Percentiles rank a stretch among this genome's conserved stretches.
Conservation (phyloP, 768 basidiomycete species). For the Termitomyces sp. region DNA sequence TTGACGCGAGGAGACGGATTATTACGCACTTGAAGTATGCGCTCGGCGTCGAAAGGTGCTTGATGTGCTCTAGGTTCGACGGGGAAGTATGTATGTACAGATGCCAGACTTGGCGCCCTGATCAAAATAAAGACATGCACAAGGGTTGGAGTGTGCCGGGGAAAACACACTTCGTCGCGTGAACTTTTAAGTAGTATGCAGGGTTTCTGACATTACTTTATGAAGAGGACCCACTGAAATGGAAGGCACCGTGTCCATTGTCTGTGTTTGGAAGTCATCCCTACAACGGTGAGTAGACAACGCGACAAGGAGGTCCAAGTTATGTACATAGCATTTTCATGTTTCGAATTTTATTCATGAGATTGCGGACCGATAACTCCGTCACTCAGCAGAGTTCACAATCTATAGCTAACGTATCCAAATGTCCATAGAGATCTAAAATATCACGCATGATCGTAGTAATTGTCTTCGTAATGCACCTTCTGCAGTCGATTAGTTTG, state of each 20-base stretch:
- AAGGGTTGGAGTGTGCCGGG: conserved; percentile 2
- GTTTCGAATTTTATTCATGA: too few relatives aligned
- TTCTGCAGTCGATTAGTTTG: not conserved
- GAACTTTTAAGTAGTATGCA: conserved; percentile 2
- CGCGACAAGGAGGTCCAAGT: not conserved
- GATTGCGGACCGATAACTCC: not conserved
- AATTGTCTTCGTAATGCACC: conserved; percentile 3
- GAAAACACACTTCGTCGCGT: conserved; percentile 5
- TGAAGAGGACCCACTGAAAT: conserved; percentile 7
- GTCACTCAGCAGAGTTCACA: not conserved
- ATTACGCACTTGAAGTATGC: conserved; percentile 11
- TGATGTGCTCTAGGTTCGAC: conserved; percentile 1
- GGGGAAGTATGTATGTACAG: conserved; percentile 1
- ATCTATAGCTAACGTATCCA: not conserved
- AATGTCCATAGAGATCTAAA: not conserved
- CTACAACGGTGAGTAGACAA: not conserved
- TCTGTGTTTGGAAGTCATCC: not conserved
- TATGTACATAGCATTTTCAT: too few relatives aligned
- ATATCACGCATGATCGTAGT: conserved; percentile 4
- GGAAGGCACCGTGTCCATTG: conserved; percentile 5
- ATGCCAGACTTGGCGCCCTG: not conserved
- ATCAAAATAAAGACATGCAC: conserved; percentile 6
- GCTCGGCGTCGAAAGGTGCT: conserved; percentile 3
- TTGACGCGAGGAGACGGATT: conserved; percentile 10
- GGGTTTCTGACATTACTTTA: conserved; percentile 4